Conservation (phyloP, 257 asterid genomes). For the Striga asiatica region DNA sequence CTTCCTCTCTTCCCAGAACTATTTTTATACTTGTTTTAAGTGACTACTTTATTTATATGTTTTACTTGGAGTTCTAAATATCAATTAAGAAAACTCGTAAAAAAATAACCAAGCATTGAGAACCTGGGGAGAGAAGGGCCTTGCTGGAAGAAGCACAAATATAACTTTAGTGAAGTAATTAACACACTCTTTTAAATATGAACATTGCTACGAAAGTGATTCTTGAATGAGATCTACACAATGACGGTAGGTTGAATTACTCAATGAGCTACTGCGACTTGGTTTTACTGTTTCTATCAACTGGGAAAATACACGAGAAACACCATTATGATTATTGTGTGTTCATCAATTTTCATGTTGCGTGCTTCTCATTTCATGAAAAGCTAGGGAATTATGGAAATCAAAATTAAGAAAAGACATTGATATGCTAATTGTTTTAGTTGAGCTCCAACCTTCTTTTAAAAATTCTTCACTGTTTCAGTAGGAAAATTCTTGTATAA, state of each 20-base stretch:
- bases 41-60: conserved; percentile 13
- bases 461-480: neutral
- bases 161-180: neutral
- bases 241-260: neutral
- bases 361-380: neutral
- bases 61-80: neutral
- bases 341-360: neutral
- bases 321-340: no score
- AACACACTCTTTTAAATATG: neutral
- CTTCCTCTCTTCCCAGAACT: neutral
- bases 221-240: conserved; percentile 5
- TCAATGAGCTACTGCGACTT: conserved; percentile 5
- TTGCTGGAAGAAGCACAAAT: neutral
- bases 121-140: neutral
- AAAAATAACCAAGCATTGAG: neutral
- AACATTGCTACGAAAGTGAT: neutral
- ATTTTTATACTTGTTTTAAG: neutral
- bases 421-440: neutral
- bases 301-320: no score
- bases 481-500: neutral
- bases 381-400: neutral
- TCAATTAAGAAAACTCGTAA: no score
- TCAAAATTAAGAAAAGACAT: neutral
- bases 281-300: neutral
- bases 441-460: neutral